Conservation (phyloP, 2,329 filamentous ascomycete genomes). For the Colletotrichum lupini region DNA sequence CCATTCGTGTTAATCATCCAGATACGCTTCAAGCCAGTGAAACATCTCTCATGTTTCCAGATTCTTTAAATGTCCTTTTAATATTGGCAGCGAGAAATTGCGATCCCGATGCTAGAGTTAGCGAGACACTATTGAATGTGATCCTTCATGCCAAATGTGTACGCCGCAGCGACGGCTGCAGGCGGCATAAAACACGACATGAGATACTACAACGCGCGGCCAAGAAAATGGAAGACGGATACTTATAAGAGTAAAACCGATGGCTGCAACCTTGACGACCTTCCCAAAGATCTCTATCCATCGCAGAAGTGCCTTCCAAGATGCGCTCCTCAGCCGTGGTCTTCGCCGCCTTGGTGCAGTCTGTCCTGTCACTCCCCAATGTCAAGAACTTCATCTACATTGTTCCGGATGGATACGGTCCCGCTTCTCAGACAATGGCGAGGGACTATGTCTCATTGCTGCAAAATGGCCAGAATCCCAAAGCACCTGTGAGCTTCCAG, state of each 20-base stretch:
- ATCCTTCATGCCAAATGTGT: slow-evolving; percentile 12
- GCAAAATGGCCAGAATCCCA: slow-evolving; percentile 37
- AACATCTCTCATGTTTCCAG: not conserved
- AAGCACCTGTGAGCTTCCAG: slow-evolving; percentile 36
- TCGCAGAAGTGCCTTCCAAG: not conserved
- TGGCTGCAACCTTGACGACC: not conserved
- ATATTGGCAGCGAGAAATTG: not conserved
- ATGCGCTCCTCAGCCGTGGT: slow-evolving; percentile 29
- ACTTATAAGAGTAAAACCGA: not conserved
- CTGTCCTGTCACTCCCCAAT: slow-evolving; percentile 20
- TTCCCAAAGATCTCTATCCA: not conserved
- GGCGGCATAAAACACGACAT: not conserved
- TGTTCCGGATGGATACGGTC: slow-evolving; percentile 45
- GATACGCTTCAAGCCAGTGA: not conserved
- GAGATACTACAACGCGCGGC: not conserved
- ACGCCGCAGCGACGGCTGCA: not conserved
- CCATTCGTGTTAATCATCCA: slow-evolving; percentile 4
- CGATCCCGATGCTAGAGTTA: not conserved
- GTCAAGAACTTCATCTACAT: slow-evolving; percentile 48
- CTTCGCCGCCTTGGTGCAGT: slow-evolving; percentile 18
- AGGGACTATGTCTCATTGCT: slow-evolving; percentile 40
- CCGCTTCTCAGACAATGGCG: slow-evolving; percentile 44
- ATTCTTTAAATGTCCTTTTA: not conserved
- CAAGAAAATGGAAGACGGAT: not conserved
- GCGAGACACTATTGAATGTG: slow-evolving; percentile 10